A percentile compares a stretch with the other conserved stretches of the same genome.
Evolutionary conservation across 2,329 filamentous ascomycete species (phyloP).

Genomic region (Colletotrichum truncatum): DNA sequence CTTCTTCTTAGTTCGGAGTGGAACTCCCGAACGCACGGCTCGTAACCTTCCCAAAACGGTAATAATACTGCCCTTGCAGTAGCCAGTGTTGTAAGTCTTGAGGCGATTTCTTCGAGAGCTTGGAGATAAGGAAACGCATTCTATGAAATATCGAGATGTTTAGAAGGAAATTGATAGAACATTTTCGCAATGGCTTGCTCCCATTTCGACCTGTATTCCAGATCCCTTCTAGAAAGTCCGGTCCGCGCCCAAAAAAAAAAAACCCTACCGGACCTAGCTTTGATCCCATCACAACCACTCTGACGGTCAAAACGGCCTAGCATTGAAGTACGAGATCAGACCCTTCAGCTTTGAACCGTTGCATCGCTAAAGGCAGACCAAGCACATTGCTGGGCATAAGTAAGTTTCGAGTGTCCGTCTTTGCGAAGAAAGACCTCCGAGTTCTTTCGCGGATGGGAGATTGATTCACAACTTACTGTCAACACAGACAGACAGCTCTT

Average conservation of each 20-base stretch:
- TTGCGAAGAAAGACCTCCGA: background rate
- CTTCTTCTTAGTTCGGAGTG: too few relatives aligned
- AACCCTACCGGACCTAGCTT: background rate
- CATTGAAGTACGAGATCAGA: conserved; percentile 5
- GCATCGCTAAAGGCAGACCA: background rate
- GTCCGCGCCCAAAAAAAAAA: background rate
- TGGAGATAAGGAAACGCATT: too few relatives aligned
- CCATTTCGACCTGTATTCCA: too few relatives aligned
- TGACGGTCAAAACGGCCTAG: conserved; percentile 10
- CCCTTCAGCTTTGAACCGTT: background rate
- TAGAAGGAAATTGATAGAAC: too few relatives aligned
- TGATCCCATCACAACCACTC: background rate
- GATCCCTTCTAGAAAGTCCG: too few relatives aligned
- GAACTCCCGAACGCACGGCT: conserved; percentile 11
- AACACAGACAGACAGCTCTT: background rate
- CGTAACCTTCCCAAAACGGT: conserved; percentile 11
- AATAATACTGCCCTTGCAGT: background rate
- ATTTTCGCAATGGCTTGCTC: too few relatives aligned
- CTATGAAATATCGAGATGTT: too few relatives aligned
- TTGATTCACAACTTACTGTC: background rate
- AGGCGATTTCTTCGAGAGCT: too few relatives aligned
- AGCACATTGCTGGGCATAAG: background rate
- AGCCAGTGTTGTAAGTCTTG: too few relatives aligned
- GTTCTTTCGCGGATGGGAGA: background rate
- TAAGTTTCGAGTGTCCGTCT: background rate